Evolutionary conservation across 768 basidiomycete species (phyloP).

Genomic region (Dendrothele bispora): DNA sequence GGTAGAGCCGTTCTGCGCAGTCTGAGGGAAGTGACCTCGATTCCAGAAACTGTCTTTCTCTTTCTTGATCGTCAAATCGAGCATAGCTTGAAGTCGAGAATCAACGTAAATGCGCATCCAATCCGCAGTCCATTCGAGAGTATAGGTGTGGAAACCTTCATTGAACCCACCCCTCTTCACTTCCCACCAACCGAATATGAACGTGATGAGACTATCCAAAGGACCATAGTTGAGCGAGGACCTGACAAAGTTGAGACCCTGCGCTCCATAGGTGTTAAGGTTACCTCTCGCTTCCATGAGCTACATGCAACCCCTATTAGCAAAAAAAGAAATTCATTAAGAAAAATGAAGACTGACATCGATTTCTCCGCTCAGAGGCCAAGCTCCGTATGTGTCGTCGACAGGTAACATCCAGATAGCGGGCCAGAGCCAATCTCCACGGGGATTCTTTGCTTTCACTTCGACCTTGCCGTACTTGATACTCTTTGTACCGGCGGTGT

Average conservation of each 20-base stretch:
- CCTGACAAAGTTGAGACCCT: constrained; percentile 59
- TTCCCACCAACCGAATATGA: constrained; percentile 67
- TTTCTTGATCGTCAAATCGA: constrained; percentile 56
- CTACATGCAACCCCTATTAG: constrained; percentile 38
- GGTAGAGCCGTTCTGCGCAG: constrained; percentile 56
- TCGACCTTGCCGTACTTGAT: constrained; percentile 63
- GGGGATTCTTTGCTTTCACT: constrained; percentile 61
- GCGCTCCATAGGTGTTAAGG: constrained; percentile 46
- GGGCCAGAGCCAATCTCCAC: constrained; percentile 53
- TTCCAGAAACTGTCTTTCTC: constrained; percentile 64
- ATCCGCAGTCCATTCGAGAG: constrained; percentile 71
- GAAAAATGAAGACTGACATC: constrained; percentile 36
- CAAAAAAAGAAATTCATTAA: constrained; percentile 13
- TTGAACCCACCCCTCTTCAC: constrained; percentile 49
- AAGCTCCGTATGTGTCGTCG: constrained; percentile 59
- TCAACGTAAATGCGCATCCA: constrained; percentile 82
- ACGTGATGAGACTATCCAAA: constrained; percentile 36
- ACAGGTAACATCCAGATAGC: constrained; percentile 74
- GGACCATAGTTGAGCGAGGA: constrained; percentile 73
- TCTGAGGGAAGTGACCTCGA: constrained; percentile 65
- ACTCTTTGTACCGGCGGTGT: constrained; percentile 58
- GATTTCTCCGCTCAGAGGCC: constrained; percentile 60
- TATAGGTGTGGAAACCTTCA: constrained; percentile 64
- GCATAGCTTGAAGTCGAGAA: constrained; percentile 59
- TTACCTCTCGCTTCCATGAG: constrained; percentile 68